A percentile compares a stretch with the other conserved stretches of the same genome.
Evolutionary conservation across 495 filamentous ascomycete species (phyloP).

Genomic region (Xylaria palmicola): DNA sequence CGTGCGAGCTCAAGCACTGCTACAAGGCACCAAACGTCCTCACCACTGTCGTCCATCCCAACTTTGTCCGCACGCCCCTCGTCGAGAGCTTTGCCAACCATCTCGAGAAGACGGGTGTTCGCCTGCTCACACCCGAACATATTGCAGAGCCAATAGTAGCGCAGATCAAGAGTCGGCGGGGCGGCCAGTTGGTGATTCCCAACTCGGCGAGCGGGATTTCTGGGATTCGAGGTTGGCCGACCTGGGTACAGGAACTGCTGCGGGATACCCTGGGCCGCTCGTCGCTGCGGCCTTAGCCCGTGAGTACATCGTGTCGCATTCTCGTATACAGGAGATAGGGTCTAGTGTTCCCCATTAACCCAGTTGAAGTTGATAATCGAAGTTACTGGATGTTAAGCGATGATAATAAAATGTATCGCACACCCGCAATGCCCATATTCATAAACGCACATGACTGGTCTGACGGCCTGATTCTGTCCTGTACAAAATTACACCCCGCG

Average conservation of each 20-base stretch:
- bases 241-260: constrained; percentile 14
- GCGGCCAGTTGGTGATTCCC: constrained; percentile 12
- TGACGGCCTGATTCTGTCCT: no score
- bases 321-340: no score
- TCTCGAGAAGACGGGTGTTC: constrained; percentile 9
- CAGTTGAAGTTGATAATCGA: no score
- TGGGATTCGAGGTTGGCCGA: constrained; percentile 15
- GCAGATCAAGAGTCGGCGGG: constrained; percentile 19
- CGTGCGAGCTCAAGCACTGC: constrained; percentile 20
- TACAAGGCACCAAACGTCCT: constrained; percentile 16
- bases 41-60: constrained; percentile 18
- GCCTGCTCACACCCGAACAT: constrained; percentile 12
- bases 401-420: no score
- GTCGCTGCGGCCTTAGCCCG: not conserved
- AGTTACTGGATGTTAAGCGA: no score
- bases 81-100: not conserved
- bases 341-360: no score
- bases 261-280: not conserved
- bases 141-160: constrained; percentile 17
- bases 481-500: no score
- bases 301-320: no score
- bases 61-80: constrained; percentile 18
- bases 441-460: no score
- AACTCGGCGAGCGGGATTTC: not conserved
- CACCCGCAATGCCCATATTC: no score